Base-by-base conservation (phyloP, 129 eudicot genomes). In the Mikania micrantha region DNA sequence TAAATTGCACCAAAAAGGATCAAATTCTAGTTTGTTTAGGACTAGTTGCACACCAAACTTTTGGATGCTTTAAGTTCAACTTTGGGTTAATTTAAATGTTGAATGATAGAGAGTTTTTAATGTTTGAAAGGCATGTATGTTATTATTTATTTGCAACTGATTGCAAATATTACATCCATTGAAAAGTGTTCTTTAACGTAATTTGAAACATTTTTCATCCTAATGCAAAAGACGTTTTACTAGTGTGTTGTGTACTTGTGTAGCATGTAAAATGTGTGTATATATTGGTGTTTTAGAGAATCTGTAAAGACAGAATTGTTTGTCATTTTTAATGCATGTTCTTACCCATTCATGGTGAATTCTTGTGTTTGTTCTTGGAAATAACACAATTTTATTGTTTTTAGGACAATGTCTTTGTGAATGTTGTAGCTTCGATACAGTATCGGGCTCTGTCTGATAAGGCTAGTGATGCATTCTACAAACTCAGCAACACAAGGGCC, bases 401-500 rank as follows among this genome's bases (percentile, higher is more conserved):
- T 80, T 40, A 91, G 97, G 97, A 91, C 82, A 88, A 91, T 65
- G 96, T 88, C 17, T 91, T 88, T 69, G 96, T 91, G 40, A 91
- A 88, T 80, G 94, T 91, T 22, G 97, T 91, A 67, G 94, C 96
- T 67, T 91, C 96, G 0, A 76, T 91, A 11, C 94, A 91, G 19
- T 91, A 91, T 66, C 94, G 97, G 45, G 94, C 97, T 34, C 69
- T 88, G 40, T 71, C 88, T 28, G 90, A 91, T 15, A 85, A 91
- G 77, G 96, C 97, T 38, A 83, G 70, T 71, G 96, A 91, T 70
- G 97, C 97, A 4, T 91, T 83, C 74, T 85, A 88, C 73, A 86
- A 82, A 74, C 94, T 88, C 54, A 85, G 84, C 80, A 85, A 91
- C 80, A 91, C 94, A 16, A 79, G 85, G 61, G 64, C 67, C 64